phyloP scores from a whole-genome alignment of 768 basidiomycete species.

The Amanita exitialis region DNA sequence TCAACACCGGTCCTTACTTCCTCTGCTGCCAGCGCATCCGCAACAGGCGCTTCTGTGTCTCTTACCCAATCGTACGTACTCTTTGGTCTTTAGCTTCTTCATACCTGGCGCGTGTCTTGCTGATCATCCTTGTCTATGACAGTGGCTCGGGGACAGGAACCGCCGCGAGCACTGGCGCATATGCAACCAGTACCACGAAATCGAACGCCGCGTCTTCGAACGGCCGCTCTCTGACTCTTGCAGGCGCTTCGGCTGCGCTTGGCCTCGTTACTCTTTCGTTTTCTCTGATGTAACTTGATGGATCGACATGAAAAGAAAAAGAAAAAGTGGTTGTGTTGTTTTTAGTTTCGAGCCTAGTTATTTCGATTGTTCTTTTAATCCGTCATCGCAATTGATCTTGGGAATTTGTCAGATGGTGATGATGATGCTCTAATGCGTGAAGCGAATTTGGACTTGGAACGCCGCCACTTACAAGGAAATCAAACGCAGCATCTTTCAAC shows the following conservation, averaged over 20 bases:
- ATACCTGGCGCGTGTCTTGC: too few species aligned
- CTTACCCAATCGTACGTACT: neutral
- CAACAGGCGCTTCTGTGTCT: neutral
- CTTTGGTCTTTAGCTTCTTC: neutral
- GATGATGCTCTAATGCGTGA: too few species aligned
- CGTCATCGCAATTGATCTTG: too few species aligned
- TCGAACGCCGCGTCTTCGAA: neutral
- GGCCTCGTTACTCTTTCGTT: neutral
- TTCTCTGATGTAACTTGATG: neutral
- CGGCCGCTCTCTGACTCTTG: neutral
- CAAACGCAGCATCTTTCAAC: too few species aligned
- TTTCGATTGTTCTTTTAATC: too few species aligned
- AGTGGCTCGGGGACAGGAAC: neutral
- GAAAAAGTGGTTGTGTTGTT: too few species aligned
- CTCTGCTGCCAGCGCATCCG: constrained; percentile 3
- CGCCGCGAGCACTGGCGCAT: neutral
- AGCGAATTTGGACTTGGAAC: too few species aligned
- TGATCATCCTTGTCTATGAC: neutral
- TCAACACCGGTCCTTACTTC: constrained; percentile 17
- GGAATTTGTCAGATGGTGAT: too few species aligned
- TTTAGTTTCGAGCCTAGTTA: too few species aligned
- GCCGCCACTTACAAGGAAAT: too few species aligned
- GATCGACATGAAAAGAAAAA: neutral
- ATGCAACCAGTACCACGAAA: neutral
- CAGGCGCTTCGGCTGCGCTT: neutral